These are phyloP conservation scores for Calycina herbarum DNA, from an alignment of 2,329 filamentous ascomycete species.

Conservation along the genomic window DNA sequence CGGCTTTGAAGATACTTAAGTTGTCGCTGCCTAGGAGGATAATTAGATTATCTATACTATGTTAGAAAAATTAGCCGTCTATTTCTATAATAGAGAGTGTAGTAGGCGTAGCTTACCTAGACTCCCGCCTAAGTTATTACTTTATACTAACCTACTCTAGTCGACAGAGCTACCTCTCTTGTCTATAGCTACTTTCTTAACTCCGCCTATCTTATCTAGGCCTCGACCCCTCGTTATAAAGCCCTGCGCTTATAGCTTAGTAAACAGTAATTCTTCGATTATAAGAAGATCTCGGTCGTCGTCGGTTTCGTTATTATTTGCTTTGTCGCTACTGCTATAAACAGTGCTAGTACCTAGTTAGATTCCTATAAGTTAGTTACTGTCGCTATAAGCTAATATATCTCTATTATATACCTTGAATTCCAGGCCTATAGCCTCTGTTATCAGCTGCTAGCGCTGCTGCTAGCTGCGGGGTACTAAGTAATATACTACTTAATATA, in stretches of 20 bases:
- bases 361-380: background rate
- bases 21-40: slow-evolving; percentile 13
- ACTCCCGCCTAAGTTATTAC: background rate
- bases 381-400: no score
- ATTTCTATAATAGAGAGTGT: background rate
- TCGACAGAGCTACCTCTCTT: no score
- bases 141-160: no score
- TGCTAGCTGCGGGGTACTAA: no score
- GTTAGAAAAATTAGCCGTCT: background rate
- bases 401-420: no score
- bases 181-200: no score
- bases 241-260: no score
- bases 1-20: slow-evolving; percentile 15
- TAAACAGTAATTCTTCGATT: background rate
- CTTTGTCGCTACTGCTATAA: background rate
- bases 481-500: no score
- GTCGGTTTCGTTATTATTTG: background rate
- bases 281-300: background rate
- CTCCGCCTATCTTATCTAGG: no score
- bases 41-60: slow-evolving; percentile 24
- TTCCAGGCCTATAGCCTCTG: no score
- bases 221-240: no score
- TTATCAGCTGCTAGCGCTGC: no score
- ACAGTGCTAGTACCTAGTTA: background rate
- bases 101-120: background rate